Evolutionary conservation across 1,139 yeast species (phyloP).

Genomic region (Magnusiomyces ingens): DNA sequence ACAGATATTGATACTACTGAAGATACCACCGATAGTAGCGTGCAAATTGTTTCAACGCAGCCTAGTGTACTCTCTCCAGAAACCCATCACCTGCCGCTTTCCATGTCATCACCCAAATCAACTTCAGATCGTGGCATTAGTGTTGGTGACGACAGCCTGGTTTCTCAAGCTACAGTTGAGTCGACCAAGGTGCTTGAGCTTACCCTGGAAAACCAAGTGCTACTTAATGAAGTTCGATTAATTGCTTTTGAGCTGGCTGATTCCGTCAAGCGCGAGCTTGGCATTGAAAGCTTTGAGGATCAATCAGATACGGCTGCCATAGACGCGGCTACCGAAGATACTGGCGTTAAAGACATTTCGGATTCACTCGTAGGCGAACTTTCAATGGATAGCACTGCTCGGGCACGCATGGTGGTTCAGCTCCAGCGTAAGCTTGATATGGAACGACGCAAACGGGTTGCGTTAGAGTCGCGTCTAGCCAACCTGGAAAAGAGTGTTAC

Average conservation of each 20-base stretch:
- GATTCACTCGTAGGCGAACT: slow-evolving; percentile 4
- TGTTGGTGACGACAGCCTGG: too few species aligned
- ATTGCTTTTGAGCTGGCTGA: slow-evolving; percentile 36
- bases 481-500: background rate
- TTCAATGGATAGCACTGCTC: slow-evolving; percentile 13
- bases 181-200: background rate
- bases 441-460: slow-evolving; percentile 31
- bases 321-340: background rate
- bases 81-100: too few species aligned
- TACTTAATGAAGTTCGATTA: slow-evolving; percentile 31
- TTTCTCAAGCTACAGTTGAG: background rate
- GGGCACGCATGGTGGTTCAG: slow-evolving; percentile 25
- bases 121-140: too few species aligned
- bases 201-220: slow-evolving; percentile 5
- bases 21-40: too few species aligned
- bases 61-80: too few species aligned
- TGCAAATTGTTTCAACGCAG: too few species aligned
- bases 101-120: too few species aligned
- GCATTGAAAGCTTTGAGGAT: slow-evolving; percentile 16
- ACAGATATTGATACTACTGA: too few species aligned
- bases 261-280: slow-evolving; percentile 33
- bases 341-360: background rate
- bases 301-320: slow-evolving; percentile 2
- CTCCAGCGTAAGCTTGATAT: slow-evolving; percentile 28
- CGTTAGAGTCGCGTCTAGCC: slow-evolving; percentile 21